Evolutionary conservation across 2,329 filamentous ascomycete species (phyloP), one percentile per base, ranked within the genome.

Genomic region (Botrytis tulipae): DNA sequence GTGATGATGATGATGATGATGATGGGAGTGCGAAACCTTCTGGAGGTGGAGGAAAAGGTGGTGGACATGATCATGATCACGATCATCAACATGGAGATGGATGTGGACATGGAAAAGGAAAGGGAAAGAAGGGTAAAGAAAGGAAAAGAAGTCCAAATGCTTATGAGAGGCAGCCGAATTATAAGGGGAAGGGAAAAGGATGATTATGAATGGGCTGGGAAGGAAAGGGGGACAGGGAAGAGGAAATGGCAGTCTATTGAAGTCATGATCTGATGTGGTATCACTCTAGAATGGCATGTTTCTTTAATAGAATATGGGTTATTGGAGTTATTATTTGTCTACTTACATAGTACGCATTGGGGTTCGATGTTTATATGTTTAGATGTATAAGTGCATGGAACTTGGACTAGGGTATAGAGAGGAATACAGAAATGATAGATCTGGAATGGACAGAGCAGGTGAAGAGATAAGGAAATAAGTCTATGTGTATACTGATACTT

Each of bases 91-190:
- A 65, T 65, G 61, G 61, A 22, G 61, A 65, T 32, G 61, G 42
- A 8, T 65, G 40, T 46, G 77, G 85, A 83, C 78, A 82, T 74
- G 62, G 70, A 81, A 82, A 35, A 78, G 82, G 48, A 16, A 35
- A n/a, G 3, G 29, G 42, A 10, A 81, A 83, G 77, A 81, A 83
- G 77, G 82, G 82, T 72, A 78, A 78, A 70, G 75, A 71, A 35
- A 82, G 88, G 76, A 86, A 84, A 78, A 89, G 91, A 29, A 94
- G 92, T 79, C 92, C 92, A 35, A 95, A 95, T 82, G 93, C 93
- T 1, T 95, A 95, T 80, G 93, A 95, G 83, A 92, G 91, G 82
- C 88, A 93, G 81, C 90, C 90, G 18, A 89, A 88, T 81, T 85
- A 85, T 44, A 88, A 87, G 76, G 76, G 73, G 71, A 72, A 51